Conservation (phyloP, 352 stramenopile species). For the Pythium graminicola region DNA sequence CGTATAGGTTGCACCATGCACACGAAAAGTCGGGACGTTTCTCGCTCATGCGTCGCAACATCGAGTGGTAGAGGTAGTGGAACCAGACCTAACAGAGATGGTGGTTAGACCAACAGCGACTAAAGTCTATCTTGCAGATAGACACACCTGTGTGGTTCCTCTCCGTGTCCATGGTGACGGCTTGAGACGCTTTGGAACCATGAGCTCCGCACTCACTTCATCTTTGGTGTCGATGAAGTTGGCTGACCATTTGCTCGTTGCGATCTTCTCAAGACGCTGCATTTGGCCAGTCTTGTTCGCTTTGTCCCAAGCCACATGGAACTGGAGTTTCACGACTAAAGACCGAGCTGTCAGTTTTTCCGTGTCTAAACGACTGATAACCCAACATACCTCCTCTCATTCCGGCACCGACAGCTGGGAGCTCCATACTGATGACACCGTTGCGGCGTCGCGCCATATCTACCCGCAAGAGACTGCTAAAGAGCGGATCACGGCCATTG, state of each 20-base stretch:
- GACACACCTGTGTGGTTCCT: slow-evolving; percentile 17
- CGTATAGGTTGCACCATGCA: slow-evolving; percentile 79
- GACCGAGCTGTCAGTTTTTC: no score
- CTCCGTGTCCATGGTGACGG: slow-evolving; percentile 22
- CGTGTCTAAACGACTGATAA: background rate
- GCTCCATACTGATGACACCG: slow-evolving; percentile 44
- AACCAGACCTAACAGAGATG: slow-evolving; percentile 85
- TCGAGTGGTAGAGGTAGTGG: slow-evolving; percentile 77
- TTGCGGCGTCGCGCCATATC: slow-evolving; percentile 38
- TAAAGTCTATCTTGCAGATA: no score
- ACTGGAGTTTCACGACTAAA: slow-evolving; percentile 51
- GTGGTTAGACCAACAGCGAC: no score
- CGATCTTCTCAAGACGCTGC: slow-evolving; percentile 34
- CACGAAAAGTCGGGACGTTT: slow-evolving; percentile 78
- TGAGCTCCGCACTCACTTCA: slow-evolving; percentile 23
- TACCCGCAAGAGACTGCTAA: slow-evolving; percentile 55
- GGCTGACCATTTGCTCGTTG: slow-evolving; percentile 30
- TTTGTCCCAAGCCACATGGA: slow-evolving; percentile 41
- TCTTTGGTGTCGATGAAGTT: slow-evolving; percentile 21
- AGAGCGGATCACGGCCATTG: slow-evolving; percentile 39
- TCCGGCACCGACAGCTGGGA: slow-evolving; percentile 37
- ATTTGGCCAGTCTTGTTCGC: slow-evolving; percentile 34
- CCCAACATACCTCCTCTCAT: slow-evolving; percentile 43
- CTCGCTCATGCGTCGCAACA: slow-evolving; percentile 74
- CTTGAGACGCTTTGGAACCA: slow-evolving; percentile 35